Conservation (phyloP, 2,329 filamentous ascomycete genomes). For the Lachnellula suecica region DNA sequence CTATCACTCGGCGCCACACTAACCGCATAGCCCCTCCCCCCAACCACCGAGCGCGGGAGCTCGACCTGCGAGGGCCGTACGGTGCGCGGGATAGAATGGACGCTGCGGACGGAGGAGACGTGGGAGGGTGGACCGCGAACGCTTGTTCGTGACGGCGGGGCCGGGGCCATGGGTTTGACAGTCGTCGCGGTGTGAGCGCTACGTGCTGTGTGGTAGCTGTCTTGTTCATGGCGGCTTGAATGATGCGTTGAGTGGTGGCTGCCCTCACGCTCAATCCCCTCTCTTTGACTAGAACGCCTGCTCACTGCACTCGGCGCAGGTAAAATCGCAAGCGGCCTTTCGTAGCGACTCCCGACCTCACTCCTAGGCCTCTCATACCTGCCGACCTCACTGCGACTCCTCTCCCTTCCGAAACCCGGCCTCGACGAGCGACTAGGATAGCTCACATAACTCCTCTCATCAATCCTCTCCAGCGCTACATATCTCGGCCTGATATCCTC, state of each 20-base stretch:
- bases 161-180: neutral
- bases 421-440: neutral
- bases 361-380: neutral
- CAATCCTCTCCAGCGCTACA: constrained; percentile 13
- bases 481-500: constrained; percentile 12
- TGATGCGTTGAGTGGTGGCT: neutral
- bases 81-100: constrained; percentile 3
- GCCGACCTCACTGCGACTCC: constrained; percentile 5
- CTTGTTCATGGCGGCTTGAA: neutral
- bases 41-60: constrained; percentile 20
- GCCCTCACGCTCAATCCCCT: neutral
- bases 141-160: too few species aligned
- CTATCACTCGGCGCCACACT: constrained; percentile 61
- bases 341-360: constrained; percentile 3
- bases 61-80: constrained; percentile 20
- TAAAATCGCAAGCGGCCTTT: constrained; percentile 10
- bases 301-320: constrained; percentile 1
- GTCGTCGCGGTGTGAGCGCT: constrained; percentile 2
- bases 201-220: constrained; percentile 3
- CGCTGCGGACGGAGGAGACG: neutral
- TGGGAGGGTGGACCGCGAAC: constrained; percentile 1
- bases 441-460: constrained; percentile 15
- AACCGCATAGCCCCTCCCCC: constrained; percentile 42
- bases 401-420: neutral
- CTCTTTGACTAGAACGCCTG: too few species aligned